Base-by-base conservation (phyloP, 805 yeast species). In the Wickerhamomyces alni region DNA sequence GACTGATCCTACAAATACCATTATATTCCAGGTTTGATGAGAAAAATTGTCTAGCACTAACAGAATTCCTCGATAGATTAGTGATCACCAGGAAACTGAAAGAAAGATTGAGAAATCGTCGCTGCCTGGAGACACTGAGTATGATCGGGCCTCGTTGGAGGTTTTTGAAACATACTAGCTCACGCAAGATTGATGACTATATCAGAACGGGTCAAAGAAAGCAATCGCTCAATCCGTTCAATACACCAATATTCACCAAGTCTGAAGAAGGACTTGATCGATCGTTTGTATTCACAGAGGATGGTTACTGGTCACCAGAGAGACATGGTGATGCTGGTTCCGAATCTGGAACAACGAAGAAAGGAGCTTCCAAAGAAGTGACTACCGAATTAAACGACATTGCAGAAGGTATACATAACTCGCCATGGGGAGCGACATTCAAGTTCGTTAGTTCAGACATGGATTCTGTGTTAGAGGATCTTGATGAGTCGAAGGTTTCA, bases 11-110 rank as follows among this genome's bases (percentile, higher is more conserved):
- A 24, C 80, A 77, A 48, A 67, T 88, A 29, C 95, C 96, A 0
- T 67, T 86, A 35, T 87, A 87, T 60, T 75, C 83, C 3, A 69
- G 80, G 33, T 85, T 87, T 63, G 82, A 86, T 47, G 81, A 86
- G 17, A 78, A 82, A 36, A 80, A 80, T 46, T 86, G 95, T 58
- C 66, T 87, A 46, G 81, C 81, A 36, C 68, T 84, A 55, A 80
- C 78, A 46, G 87, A 83, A 46, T 83, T 75, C 54, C 69, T 84
- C 47, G 82, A 80, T 39, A 63, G 86, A 43, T 63, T 82, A 33
- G 72, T 80, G 40, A 62, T 77, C 17, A 54, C 75, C 32, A 78
- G 77, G 48, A 77, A 73, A 45, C 73, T 83, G 27, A 75, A 75
- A 33, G 72, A 70, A 42, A 56, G 55, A 35, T 35, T 66, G 35